Base-by-base conservation (phyloP, 2,329 filamentous ascomycete species). In the Xylaria sp. region DNA sequence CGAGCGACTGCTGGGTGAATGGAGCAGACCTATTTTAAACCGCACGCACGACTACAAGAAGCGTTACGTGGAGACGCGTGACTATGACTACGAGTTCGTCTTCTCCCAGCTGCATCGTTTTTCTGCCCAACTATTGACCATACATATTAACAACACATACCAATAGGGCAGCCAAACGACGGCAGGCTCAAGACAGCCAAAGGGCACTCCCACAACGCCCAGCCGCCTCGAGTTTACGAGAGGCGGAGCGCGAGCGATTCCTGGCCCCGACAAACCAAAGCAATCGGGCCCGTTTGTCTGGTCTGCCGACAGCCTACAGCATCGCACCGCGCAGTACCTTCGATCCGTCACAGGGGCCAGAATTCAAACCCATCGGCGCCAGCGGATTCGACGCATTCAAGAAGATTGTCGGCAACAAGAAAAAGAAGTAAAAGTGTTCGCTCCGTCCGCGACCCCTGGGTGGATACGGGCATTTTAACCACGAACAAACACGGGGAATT, bases 11-110 rank as follows among this genome's bases (percentile, higher is more conserved):
- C 83, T 97, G 58, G 92, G 91, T 58, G 94, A 98, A 74, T 99
- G 95, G 95, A 97, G 93, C 67, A 85, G 95, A 40, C 93, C 94
- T 3, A 96, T 99, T 66, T 83, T 99, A 55, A 94, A 96, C 80
- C 89, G 93, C 68, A 96, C 91, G 63, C 93, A 97, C 71, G 93
- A 97, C 76, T 97, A 96, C 81, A 93, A 92, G 79, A 95, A 97
- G 81, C 88, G 91, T 21, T 84, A 85, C 64, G 80, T 89, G 41
- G 82, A 87, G 71, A 87, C 85, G 15, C 84, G 84, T 62, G 85
- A 88, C 55, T 88, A 85, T 66, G 86, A 89, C 72, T 83, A 87
- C 69, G 78, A 83, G 86, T 88, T 81, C 60, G 84, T 49, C 19
- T 9, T 47, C 13, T 27, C 3, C 25, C 13, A 10, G 13, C 7